Conservation (phyloP, 257 asterid genomes). For the Paulownia fortunei region DNA sequence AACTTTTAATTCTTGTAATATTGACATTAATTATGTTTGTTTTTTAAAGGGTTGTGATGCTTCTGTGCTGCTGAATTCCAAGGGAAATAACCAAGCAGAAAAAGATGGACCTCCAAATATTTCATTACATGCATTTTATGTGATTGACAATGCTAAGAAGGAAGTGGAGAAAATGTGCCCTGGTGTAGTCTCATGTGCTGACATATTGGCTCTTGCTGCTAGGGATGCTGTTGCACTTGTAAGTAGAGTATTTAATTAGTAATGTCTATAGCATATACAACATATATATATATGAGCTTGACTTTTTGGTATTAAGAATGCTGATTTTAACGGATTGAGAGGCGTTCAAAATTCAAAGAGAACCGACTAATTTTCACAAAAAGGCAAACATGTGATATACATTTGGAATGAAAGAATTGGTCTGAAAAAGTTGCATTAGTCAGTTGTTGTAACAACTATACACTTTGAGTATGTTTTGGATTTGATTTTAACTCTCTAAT, state of each 20-base stretch:
- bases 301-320: too few species aligned
- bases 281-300: too few species aligned
- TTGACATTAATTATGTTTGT: background rate
- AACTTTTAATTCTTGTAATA: background rate
- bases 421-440: too few species aligned
- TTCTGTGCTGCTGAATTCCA: constrained; percentile 69
- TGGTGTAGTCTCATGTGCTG: constrained; percentile 83
- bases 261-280: too few species aligned
- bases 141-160: constrained; percentile 65
- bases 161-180: constrained; percentile 66
- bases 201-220: constrained; percentile 68
- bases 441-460: too few species aligned
- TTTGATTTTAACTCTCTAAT: too few species aligned
- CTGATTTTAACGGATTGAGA: too few species aligned
- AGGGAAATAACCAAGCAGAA: constrained; percentile 52
- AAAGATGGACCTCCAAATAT: constrained; percentile 81
- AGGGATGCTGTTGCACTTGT: constrained; percentile 71
- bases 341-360: too few species aligned
- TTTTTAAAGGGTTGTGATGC: constrained; percentile 78
- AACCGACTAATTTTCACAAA: too few species aligned
- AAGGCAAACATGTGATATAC: too few species aligned
- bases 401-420: too few species aligned
- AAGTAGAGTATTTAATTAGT: too few species aligned
- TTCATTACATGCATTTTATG: constrained; percentile 76
- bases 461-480: background rate